These are phyloP conservation scores for Colletotrichum sp. DNA, from an alignment of 2,329 filamentous ascomycete species.

Conservation along the genomic window DNA sequence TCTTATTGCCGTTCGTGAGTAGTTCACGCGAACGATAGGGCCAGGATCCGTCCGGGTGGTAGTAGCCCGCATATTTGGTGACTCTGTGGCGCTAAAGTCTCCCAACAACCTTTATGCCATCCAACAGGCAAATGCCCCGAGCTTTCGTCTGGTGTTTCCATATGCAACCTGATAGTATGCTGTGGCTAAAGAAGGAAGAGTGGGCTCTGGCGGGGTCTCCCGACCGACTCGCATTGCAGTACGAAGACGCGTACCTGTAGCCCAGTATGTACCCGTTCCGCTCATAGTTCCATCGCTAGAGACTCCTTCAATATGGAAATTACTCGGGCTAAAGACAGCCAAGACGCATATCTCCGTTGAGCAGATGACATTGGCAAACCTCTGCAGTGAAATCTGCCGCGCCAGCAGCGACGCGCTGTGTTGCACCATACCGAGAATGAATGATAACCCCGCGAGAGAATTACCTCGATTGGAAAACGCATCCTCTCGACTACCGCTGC, in stretches of 20 bases:
- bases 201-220: neutral
- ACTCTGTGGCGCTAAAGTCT: neutral
- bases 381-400: neutral
- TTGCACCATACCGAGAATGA: neutral
- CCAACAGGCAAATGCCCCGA: neutral
- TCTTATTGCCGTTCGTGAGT: neutral
- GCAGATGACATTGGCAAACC: neutral
- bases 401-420: neutral
- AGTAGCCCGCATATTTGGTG: neutral
- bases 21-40: neutral
- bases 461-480: neutral
- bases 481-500: accelerated
- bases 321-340: neutral
- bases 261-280: neutral
- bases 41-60: neutral
- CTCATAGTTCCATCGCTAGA: neutral
- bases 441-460: neutral
- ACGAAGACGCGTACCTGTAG: neutral
- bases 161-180: neutral
- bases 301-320: neutral
- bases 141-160: neutral
- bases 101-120: neutral
- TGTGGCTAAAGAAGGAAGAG: neutral
- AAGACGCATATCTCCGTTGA: neutral
- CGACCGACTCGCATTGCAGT: neutral